Conservation (phyloP, 2,329 filamentous ascomycete genomes). For the Fusarium phyllophilum region DNA sequence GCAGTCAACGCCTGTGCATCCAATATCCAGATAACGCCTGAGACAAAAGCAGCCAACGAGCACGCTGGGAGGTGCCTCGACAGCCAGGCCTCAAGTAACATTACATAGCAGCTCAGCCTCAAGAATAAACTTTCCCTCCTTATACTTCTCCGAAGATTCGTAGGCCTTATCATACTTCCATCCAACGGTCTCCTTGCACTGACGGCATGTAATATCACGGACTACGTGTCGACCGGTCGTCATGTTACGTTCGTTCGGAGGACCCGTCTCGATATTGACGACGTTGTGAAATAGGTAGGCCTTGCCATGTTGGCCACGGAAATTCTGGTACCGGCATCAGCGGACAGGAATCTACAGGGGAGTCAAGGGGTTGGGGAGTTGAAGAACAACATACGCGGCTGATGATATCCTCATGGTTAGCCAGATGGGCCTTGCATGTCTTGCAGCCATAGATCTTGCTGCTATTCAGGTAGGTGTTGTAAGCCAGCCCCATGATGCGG, state of each 20-base stretch:
- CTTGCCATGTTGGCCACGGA: slow-evolving; percentile 97
- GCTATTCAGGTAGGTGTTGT: slow-evolving; percentile 90
- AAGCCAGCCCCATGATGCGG: slow-evolving; percentile 80
- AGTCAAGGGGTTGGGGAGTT: neutral
- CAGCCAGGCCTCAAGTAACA: slow-evolving; percentile 63
- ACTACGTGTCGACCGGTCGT: slow-evolving; percentile 96
- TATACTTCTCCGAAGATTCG: slow-evolving; percentile 93
- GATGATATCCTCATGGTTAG: slow-evolving; percentile 95
- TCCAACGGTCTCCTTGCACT: slow-evolving; percentile 92
- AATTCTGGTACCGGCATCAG: slow-evolving; percentile 72
- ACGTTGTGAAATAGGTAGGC: slow-evolving; percentile 95
- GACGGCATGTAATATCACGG: slow-evolving; percentile 88
- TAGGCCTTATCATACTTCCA: slow-evolving; percentile 99
- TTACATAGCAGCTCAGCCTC: slow-evolving; percentile 90
- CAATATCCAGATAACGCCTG: slow-evolving; percentile 30
- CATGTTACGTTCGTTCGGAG: slow-evolving; percentile 96
- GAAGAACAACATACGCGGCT: slow-evolving; percentile 73
- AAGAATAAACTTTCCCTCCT: slow-evolving; percentile 97
- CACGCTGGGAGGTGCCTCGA: neutral
- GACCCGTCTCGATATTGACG: slow-evolving; percentile 86
- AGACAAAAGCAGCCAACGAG: neutral
- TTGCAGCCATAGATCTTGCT: slow-evolving; percentile 93
- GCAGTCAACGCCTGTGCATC: neutral
- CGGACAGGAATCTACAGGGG: neutral
- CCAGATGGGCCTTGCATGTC: slow-evolving; percentile 93